Evolutionary conservation across 2,329 filamentous ascomycete species (phyloP).

Genomic region (Penicillium sp.): DNA sequence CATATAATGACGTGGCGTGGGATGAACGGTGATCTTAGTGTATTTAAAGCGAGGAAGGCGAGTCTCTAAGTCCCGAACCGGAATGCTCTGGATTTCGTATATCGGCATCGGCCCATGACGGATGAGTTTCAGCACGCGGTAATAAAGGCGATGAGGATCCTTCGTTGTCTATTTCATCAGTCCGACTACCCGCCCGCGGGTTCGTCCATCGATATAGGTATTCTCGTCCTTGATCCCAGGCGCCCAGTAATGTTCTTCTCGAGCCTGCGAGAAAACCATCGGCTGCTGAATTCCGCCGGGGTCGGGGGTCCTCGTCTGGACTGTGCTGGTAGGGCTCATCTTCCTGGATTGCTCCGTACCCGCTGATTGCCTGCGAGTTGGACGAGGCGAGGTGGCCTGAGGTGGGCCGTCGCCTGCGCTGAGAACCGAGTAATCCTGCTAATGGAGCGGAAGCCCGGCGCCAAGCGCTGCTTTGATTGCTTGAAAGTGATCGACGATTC

Average conservation of each 20-base stretch:
- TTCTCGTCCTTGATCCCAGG: slow-evolving; percentile 31
- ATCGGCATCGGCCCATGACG: slow-evolving; percentile 4
- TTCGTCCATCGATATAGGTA: slow-evolving; percentile 31
- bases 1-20: background rate
- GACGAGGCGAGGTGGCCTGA: slow-evolving; percentile 33
- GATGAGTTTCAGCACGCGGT: slow-evolving; percentile 6
- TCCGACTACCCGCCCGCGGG: slow-evolving; percentile 22
- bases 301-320: background rate
- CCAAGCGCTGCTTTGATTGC: slow-evolving; percentile 17
- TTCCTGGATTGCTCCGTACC: slow-evolving; percentile 34
- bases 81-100: slow-evolving; percentile 1
- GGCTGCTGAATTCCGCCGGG: background rate
- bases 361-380: slow-evolving; percentile 22
- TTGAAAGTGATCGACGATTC: slow-evolving; percentile 22
- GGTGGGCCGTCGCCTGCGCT: slow-evolving; percentile 22
- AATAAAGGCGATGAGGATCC: slow-evolving; percentile 21
- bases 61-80: background rate
- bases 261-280: slow-evolving; percentile 30
- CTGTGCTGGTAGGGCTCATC: slow-evolving; percentile 10
- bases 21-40: background rate
- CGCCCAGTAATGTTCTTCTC: slow-evolving; percentile 29
- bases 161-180: slow-evolving; percentile 7
- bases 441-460: slow-evolving; percentile 34
- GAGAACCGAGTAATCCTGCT: slow-evolving; percentile 20
- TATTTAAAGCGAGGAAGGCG: slow-evolving; percentile 12